Evolutionary conservation across 352 stramenopile genomes (phyloP).

Genomic region (Globisporangium sylvaticum): DNA sequence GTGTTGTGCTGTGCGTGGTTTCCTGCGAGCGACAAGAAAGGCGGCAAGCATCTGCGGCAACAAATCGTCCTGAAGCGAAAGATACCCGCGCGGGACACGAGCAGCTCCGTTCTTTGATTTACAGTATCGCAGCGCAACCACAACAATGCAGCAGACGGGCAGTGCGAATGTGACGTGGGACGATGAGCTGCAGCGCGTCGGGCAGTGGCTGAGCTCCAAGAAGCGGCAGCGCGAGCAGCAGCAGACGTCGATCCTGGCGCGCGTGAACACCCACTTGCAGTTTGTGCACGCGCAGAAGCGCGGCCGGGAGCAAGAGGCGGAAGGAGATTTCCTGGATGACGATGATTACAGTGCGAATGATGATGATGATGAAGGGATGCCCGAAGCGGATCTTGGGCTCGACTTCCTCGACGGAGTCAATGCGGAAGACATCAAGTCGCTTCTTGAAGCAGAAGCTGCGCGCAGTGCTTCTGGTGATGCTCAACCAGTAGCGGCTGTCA

Average conservation of each 20-base stretch:
- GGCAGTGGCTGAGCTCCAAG: constrained; percentile 26
- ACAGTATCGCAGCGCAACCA: not conserved
- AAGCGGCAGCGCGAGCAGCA: constrained; percentile 16
- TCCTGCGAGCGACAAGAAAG: not conserved
- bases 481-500: not conserved
- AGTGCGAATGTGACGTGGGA: constrained; percentile 26
- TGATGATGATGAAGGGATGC: constrained; percentile 9
- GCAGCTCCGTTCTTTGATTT: not conserved
- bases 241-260: constrained; percentile 19
- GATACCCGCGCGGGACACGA: not conserved
- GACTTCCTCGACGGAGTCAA: constrained; percentile 57
- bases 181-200: constrained; percentile 38
- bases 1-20: not conserved
- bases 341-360: constrained; percentile 12
- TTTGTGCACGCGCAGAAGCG: constrained; percentile 35
- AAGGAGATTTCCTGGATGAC: constrained; percentile 17
- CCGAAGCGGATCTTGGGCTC: constrained; percentile 26
- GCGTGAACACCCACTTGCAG: constrained; percentile 34
- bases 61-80: constrained; percentile 1
- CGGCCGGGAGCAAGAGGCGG: constrained; percentile 24
- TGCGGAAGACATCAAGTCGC: constrained; percentile 41
- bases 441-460: constrained; percentile 40
- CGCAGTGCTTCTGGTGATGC: not conserved
- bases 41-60: not conserved
- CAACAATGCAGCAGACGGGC: not conserved